Conservation (phyloP, 1,139 yeast genomes). For the Candida neerlandica region DNA sequence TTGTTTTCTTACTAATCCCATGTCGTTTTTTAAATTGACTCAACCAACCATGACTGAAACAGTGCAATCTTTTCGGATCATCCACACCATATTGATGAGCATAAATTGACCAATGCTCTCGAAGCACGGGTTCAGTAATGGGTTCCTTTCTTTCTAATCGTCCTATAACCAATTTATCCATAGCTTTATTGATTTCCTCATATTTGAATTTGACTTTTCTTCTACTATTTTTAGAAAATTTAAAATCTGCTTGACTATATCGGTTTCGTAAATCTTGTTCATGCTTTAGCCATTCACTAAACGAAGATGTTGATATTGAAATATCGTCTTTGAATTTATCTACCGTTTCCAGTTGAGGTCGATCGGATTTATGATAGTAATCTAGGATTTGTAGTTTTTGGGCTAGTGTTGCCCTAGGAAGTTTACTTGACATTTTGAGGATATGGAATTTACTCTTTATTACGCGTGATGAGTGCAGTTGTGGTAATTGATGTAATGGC, state of each 20-base stretch:
- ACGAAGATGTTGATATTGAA: constrained; percentile 58
- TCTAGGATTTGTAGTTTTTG: constrained; percentile 59
- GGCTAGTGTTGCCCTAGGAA: constrained; percentile 60
- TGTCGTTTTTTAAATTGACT: constrained; percentile 61
- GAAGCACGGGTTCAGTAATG: constrained; percentile 54
- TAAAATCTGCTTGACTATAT: constrained; percentile 38
- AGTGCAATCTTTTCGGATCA: constrained; percentile 56
- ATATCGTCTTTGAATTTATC: constrained; percentile 50
- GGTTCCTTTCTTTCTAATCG: constrained; percentile 47
- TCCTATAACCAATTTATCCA: constrained; percentile 54
- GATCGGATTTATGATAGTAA: constrained; percentile 47
- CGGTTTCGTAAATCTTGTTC: constrained; percentile 52
- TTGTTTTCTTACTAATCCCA: constrained; percentile 41
- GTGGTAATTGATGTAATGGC: too few species aligned
- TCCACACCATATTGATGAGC: constrained; percentile 61
- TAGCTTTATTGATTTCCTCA: constrained; percentile 57
- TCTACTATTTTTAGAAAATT: constrained; percentile 42
- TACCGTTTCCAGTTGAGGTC: constrained; percentile 62
- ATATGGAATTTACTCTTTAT: neutral
- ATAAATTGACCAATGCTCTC: constrained; percentile 58
- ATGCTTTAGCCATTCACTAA: constrained; percentile 61
- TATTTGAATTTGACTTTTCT: constrained; percentile 56
- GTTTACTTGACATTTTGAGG: constrained; percentile 19
- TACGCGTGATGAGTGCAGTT: too few species aligned
- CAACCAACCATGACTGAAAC: constrained; percentile 65